A percentile compares a stretch with the other conserved stretches of the same genome.
phyloP scores from a whole-genome alignment of 2,329 filamentous ascomycete genomes.

The Westerdykella sp. region DNA sequence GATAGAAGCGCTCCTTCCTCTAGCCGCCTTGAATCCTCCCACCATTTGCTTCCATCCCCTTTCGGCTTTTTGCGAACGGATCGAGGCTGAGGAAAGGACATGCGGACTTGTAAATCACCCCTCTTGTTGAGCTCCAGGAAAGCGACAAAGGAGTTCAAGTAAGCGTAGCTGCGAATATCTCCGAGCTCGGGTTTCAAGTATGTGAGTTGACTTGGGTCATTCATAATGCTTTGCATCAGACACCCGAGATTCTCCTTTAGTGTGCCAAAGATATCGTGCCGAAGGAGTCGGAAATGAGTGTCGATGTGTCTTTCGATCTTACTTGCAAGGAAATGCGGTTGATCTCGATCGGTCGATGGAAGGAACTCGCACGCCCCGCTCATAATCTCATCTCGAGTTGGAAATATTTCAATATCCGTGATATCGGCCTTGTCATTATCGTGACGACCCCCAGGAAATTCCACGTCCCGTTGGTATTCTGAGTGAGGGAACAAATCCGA shows the following conservation, averaged over 20 bases:
- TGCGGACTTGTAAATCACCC: neutral
- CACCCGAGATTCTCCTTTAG: neutral
- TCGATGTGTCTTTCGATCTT: neutral
- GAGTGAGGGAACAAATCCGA: no score
- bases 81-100: neutral
- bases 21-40: neutral
- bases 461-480: neutral
- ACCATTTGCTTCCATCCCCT: neutral
- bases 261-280: neutral
- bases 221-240: neutral
- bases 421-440: neutral
- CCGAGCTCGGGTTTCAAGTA: neutral
- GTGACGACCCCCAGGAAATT: neutral
- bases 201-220: neutral
- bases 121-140: neutral
- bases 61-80: neutral
- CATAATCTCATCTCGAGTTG: neutral
- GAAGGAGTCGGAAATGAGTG: neutral
- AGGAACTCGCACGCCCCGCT: neutral
- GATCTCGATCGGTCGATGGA: neutral
- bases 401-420: neutral
- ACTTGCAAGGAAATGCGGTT: neutral
- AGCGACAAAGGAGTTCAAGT: neutral
- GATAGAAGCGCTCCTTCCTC: neutral
- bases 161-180: neutral